Base-by-base conservation (phyloP, 164 flowering plant species). In the Sedum album region DNA sequence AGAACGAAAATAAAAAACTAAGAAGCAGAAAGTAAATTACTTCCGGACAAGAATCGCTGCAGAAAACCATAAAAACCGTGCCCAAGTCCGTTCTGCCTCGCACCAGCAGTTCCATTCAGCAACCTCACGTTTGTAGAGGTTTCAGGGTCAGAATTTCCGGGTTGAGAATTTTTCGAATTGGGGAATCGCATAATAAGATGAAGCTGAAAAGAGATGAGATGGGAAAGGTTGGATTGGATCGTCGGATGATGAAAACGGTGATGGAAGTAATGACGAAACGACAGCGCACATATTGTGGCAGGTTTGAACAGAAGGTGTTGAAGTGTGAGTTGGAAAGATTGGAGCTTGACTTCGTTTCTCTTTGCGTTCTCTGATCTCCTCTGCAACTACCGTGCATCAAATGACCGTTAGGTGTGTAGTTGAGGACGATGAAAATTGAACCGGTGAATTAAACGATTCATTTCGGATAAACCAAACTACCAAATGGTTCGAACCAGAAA, bases 401-500 rank as follows among this genome's bases (percentile, higher is more conserved):
- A 70, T 35, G 82, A 79, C 79, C 66, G 82, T 74, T 79, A 70
- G 82, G 79, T 79, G 66, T 41, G 61, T 3, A 28, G 6, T 28
- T 26, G 33, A 57, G 17, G n/a, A 26, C 33, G 62, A 15, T 11
- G 7, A 5, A 33, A 57, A 57, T 28, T 57, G 62, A 57, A 57
- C 62, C 62, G 33, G 15, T 6, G 2, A 5, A 5, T 51, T 51
- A 51, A 46, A 46, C 51, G 1, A 17, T 46, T 18, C 51, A 15
- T n/a, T 46, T 18, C 57, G 11, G 21, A 20, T 51, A 8, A 51
- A 14, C 53, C 53, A 8, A 1, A 7, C n/a, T 0, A n/a, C 61
- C 31, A 26, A 25, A 2, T 57, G 18, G 31, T 9, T 26, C 31
- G 28, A 26, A 5, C 14, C 46, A 41, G 14, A 4, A 41, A 38